Evolutionary conservation across 2,329 filamentous ascomycete species (phyloP), one percentile per base, ranked within the genome.

Genomic region (Tricladium varicosporioides): DNA sequence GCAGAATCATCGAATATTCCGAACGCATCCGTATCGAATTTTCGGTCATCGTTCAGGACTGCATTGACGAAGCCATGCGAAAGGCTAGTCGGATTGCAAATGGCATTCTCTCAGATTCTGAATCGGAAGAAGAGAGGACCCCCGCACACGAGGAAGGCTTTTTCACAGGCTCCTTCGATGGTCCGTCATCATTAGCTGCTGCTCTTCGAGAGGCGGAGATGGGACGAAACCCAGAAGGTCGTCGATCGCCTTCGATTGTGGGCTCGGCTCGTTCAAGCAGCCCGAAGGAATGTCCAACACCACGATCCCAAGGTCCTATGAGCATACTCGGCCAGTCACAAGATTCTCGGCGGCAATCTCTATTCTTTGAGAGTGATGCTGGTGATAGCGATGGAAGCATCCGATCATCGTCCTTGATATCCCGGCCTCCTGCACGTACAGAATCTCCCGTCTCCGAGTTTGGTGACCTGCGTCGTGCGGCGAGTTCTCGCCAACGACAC

Each of bases 1-100:
- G 93, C 51, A 87, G 88, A 65, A 96, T 97, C 51, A 86, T 99
- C 32, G 94, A 99, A 71, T 99, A 99, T 70, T 87, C 92, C 0
- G 94, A 99, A 74, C 87, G 95, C 32, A 96, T 99, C 62, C 89
- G 95, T 3, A 83, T 97, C 48, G 94, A 99, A 68, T 96, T 97
- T 67, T 89, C 93, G 27, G 84, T 95, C 22, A 80, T 97, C 57
- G 93, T 99, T 2, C 91, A 97, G 68, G 91, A 97, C 66, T 99
- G 94, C 70, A 96, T 99, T 52, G 88, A 95, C 59, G 92, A 91
- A 60, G 94, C 94, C 8, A 82, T 97, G 74, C 84, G 84, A 63
- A 97, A 97, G 73, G 92, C 94, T 53, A 89, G 90, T 54, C 87
- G 87, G 50, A 93, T 97, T 64, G 91, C 91, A 47, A 86, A 90